Evolutionary conservation across 768 basidiomycete genomes (phyloP).

Genomic region (Suillus subaureus): DNA sequence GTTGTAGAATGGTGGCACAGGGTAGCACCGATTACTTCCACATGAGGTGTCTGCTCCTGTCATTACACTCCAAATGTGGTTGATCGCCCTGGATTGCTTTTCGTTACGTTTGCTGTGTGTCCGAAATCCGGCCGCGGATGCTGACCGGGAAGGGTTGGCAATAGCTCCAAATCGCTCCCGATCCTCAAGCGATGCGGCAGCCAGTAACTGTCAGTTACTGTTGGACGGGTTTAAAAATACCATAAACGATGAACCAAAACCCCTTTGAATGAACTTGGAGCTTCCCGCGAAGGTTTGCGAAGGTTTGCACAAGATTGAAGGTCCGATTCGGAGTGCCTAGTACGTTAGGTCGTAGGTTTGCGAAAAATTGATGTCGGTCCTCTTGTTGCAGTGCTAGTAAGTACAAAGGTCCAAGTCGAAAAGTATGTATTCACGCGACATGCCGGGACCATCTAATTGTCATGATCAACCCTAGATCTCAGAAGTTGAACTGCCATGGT

Average conservation of each 20-base stretch:
- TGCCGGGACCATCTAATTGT: neutral
- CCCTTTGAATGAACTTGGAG: neutral
- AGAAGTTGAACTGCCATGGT: constrained; percentile 25
- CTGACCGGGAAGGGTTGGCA: neutral
- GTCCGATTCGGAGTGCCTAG: neutral
- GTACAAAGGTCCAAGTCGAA: neutral
- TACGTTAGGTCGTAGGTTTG: neutral
- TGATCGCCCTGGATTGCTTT: neutral
- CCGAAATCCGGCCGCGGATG: neutral
- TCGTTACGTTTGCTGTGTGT: neutral
- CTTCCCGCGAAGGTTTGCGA: constrained; percentile 8
- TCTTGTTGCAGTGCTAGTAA: neutral
- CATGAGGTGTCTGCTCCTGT: neutral
- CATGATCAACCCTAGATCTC: neutral
- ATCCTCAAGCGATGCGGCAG: neutral
- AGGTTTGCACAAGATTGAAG: constrained; percentile 3
- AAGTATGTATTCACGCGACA: neutral
- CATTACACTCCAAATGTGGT: neutral
- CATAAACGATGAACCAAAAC: neutral
- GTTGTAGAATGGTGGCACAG: neutral
- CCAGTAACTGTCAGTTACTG: neutral
- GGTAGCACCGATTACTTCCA: neutral
- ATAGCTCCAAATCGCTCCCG: neutral
- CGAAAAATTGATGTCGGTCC: neutral
- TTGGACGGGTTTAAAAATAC: neutral